Conservation (phyloP, 495 filamentous ascomycete genomes). For the Talaromyces stipitatus region DNA sequence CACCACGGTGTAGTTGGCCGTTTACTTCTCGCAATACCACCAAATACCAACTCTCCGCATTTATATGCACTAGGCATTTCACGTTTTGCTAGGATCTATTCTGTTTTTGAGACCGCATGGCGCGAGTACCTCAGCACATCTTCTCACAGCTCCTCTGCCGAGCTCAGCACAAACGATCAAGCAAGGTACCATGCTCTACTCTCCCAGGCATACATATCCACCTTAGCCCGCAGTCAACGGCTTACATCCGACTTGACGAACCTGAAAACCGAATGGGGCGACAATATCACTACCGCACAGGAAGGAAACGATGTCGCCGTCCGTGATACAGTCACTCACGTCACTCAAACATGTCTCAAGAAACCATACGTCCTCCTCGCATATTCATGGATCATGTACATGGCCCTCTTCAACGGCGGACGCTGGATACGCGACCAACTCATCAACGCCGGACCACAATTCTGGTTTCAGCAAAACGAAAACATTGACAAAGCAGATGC, state of each 20-base stretch:
- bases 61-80: slow-evolving; percentile 2
- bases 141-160: not conserved
- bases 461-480: slow-evolving; percentile 25
- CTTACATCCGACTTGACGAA: slow-evolving; percentile 1
- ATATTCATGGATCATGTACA: slow-evolving; percentile 53
- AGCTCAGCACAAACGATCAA: not conserved
- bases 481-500: not conserved
- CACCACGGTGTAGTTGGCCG: slow-evolving; percentile 25
- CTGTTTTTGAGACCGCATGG: slow-evolving; percentile 5
- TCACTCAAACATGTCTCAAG: slow-evolving; percentile 13
- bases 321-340: slow-evolving; percentile 15
- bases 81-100: slow-evolving; percentile 4
- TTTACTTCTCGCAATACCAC: slow-evolving; percentile 16
- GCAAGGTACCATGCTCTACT: not conserved
- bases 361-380: slow-evolving; percentile 48
- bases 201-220: not conserved
- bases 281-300: not conserved
- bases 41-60: not conserved
- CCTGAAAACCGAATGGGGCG: slow-evolving; percentile 1
- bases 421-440: slow-evolving; percentile 43
- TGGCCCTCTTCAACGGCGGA: slow-evolving; percentile 52
- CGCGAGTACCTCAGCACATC: not conserved
- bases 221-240: not conserved
- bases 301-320: not conserved
- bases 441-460: slow-evolving; percentile 28